Conservation (phyloP, 2,329 filamentous ascomycete species). For the Davidsoniella eucalypti region DNA sequence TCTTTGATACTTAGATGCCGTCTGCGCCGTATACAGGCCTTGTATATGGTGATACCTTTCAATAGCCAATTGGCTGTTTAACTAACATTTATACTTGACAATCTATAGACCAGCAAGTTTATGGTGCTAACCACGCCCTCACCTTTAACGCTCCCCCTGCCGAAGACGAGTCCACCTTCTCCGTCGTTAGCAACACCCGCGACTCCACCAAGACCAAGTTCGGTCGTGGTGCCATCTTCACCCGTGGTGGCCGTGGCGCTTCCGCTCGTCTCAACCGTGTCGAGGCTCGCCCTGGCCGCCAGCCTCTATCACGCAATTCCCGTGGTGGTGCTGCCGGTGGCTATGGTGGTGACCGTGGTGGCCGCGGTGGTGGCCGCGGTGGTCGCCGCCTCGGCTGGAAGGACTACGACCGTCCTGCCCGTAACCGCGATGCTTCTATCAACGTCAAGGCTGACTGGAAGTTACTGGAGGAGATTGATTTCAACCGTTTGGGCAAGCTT, state of each 20-base stretch:
- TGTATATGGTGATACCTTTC: neutral
- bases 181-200: constrained; percentile 87
- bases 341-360: constrained; percentile 46
- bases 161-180: constrained; percentile 96
- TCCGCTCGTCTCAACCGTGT: constrained; percentile 50
- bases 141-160: constrained; percentile 81
- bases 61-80: neutral
- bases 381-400: constrained; percentile 94
- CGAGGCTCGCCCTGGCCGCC: constrained; percentile 40
- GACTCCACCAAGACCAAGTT: constrained; percentile 76
- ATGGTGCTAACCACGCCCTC: constrained; percentile 73
- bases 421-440: constrained; percentile 89
- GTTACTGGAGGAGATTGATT: constrained; percentile 96
- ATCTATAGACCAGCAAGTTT: constrained; percentile 78
- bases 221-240: constrained; percentile 77
- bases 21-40: neutral
- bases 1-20: too few relatives aligned
- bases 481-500: constrained; percentile 83
- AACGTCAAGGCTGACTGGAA: constrained; percentile 94
- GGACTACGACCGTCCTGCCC: constrained; percentile 94
- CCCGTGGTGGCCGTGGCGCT: constrained; percentile 68
- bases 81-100: neutral
- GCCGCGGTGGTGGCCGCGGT: constrained; percentile 53
- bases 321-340: constrained; percentile 48
- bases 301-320: constrained; percentile 52